These are phyloP conservation scores for Adiantum capillusveneris DNA, from an alignment of 75 land plant species.

Conservation along the genomic window DNA sequence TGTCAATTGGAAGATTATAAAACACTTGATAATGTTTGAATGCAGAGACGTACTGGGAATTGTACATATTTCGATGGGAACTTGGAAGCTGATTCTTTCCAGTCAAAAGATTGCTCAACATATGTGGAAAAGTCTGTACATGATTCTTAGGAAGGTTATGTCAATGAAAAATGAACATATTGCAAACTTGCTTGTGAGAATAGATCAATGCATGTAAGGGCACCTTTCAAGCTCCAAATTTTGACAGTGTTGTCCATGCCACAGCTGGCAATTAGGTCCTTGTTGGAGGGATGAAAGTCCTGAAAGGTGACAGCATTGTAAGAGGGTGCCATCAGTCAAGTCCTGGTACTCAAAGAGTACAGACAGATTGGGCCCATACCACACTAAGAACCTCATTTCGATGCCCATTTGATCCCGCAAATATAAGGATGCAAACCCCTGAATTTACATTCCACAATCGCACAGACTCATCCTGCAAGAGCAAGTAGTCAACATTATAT, in stretches of 20 bases:
- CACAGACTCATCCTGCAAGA: conserved; percentile 84
- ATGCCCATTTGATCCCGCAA: conserved; percentile 99
- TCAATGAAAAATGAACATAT: no score
- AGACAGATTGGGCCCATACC: conserved; percentile 21
- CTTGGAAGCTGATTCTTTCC: conserved; percentile 91
- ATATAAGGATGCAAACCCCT: conserved; percentile 86
- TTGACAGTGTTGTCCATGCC: conserved; percentile 98
- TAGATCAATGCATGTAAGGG: no score
- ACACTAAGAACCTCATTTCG: conserved; percentile 99
- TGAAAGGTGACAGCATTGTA: conserved; percentile 10
- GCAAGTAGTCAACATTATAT: no score
- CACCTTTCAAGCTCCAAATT: conserved; percentile 97
- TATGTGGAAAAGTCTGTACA: conserved; percentile 80
- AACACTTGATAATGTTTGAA: background rate
- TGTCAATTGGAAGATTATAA: background rate
- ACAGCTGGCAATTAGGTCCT: conserved; percentile 84
- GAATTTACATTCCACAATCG: conserved; percentile 89
- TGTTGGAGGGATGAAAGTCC: conserved; percentile 97
- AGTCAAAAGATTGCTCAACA: conserved; percentile 91
- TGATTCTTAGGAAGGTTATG: no score
- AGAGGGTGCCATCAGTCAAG: background rate
- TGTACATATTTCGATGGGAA: conserved; percentile 97
- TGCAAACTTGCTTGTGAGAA: no score
- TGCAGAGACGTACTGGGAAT: conserved; percentile 68
- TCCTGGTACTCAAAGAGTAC: background rate